These are phyloP conservation scores for Sporothrix luriei DNA, from an alignment of 2,329 filamentous ascomycete species.

Conservation along the genomic window DNA sequence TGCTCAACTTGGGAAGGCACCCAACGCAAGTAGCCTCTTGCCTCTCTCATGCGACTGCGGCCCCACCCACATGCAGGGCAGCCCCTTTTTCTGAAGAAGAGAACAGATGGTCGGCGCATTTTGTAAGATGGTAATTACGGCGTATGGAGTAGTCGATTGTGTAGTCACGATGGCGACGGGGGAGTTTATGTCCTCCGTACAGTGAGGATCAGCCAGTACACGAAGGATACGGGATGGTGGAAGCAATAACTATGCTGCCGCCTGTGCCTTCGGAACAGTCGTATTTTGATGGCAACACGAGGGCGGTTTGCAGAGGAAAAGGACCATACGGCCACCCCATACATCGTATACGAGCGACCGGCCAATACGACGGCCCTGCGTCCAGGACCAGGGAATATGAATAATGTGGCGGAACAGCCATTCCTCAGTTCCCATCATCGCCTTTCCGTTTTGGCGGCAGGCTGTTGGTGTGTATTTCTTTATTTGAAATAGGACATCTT, in stretches of 20 bases:
- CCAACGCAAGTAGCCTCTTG: background rate
- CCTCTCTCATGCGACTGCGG: slow-evolving; percentile 3
- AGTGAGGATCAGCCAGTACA: too few relatives aligned
- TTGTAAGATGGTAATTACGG: too few relatives aligned
- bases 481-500: too few relatives aligned
- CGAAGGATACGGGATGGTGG: background rate
- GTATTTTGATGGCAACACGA: background rate
- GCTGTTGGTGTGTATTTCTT: background rate
- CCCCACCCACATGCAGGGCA: slow-evolving; percentile 22
- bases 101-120: background rate
- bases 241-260: background rate
- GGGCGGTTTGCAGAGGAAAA: background rate
- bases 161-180: background rate
- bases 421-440: background rate
- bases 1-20: background rate
- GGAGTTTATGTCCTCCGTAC: too few relatives aligned
- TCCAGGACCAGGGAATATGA: background rate
- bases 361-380: slow-evolving; percentile 18
- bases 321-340: background rate
- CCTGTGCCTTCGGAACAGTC: background rate
- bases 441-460: slow-evolving; percentile 20
- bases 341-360: background rate
- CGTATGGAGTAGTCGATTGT: background rate
- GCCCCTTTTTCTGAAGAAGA: slow-evolving; percentile 21
- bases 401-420: background rate